Evolutionary conservation across 2,329 filamentous ascomycete genomes (phyloP), one percentile per base, ranked within the genome.

Genomic region (Aphanocladium album): DNA sequence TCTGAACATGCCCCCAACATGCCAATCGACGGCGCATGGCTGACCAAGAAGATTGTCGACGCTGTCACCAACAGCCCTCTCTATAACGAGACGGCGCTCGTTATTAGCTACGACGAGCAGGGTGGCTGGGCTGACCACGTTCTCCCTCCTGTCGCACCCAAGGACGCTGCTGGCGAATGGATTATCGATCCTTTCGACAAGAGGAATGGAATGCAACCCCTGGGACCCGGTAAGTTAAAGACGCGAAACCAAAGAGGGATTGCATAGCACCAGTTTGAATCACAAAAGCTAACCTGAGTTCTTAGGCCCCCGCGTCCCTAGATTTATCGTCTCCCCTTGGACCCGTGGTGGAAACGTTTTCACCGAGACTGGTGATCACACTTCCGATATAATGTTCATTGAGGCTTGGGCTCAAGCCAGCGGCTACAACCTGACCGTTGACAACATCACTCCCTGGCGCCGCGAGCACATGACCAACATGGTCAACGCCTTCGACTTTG

Each of bases 61-160:
- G 76, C 80, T 7, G 76, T 82, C 4, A 78, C 74, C 16, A 72
- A 73, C 59, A 80, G 80, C 35, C 74, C 76, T 3, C 72, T 74
- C 51, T 83, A 81, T 66, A 73, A 76, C 27, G 76, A 76, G 19
- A 82, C 79, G 2, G 73, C 77, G 4, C 66, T 83, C 53, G 77
- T 82, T 58, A 77, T 83, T 62, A 80, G 78, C 64, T 83, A 78
- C 65, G 80, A 83, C 62, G 78, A 84, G 67, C 77, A 77, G n/a
- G 81, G 80, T 57, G 80, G 80, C 49, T 83, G 74, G 68, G 80
- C 79, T 11, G 80, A 83, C 62, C 79, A 82, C 62, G 80, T 83
- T 4, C 69, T 73, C 16, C 80, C 80, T 1, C 76, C 76, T 61
- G 76, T 80, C 60, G 74, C 79, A 0, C 77, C 78, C n/a, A 67